Conservation (phyloP, 805 yeast species). For the Cephaloascus albidus region DNA sequence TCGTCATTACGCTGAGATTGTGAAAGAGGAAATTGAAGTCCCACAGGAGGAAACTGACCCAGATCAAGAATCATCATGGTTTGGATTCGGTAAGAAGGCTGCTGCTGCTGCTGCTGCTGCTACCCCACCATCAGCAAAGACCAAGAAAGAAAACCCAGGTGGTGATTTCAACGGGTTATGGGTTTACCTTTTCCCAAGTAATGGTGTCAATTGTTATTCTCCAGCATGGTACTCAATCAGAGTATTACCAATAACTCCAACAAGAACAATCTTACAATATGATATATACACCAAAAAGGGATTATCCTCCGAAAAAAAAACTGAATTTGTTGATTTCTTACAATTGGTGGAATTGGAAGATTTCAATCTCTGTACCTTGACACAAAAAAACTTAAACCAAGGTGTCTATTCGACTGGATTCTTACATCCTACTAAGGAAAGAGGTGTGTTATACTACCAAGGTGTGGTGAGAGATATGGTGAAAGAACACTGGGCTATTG, state of each 20-base stretch:
- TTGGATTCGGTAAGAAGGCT: conserved; percentile 36
- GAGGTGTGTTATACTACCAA: conserved; percentile 51
- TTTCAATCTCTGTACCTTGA: conserved; percentile 47
- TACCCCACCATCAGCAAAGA: conserved; percentile 2
- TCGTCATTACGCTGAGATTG: conserved; percentile 51
- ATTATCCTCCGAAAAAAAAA: conserved; percentile 37
- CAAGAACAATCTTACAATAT: conserved; percentile 47
- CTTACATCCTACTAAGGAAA: conserved; percentile 50
- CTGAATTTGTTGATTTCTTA: conserved; percentile 55
- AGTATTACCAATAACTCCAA: conserved; percentile 45
- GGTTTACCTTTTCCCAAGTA: conserved; percentile 52
- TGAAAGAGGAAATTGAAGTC: conserved; percentile 22
- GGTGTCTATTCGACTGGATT: conserved; percentile 52
- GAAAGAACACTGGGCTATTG: conserved; percentile 38
- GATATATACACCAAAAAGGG: conserved; percentile 58
- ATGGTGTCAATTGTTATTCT: conserved; percentile 55
- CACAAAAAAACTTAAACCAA: conserved; percentile 53
- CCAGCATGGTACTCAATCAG: conserved; percentile 61
- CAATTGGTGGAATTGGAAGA: conserved; percentile 57
- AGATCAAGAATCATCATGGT: conserved; percentile 36
- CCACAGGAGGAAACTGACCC: conserved; percentile 18
- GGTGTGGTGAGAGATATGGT: conserved; percentile 48
- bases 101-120: conserved; percentile 9
- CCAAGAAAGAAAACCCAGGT: conserved; percentile 39
- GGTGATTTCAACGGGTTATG: conserved; percentile 56